A percentile compares a stretch with the other conserved stretches of the same genome.
These are phyloP conservation scores for Delonix regia DNA, from an alignment of 306 rosid genomes.

Conservation along the genomic window DNA sequence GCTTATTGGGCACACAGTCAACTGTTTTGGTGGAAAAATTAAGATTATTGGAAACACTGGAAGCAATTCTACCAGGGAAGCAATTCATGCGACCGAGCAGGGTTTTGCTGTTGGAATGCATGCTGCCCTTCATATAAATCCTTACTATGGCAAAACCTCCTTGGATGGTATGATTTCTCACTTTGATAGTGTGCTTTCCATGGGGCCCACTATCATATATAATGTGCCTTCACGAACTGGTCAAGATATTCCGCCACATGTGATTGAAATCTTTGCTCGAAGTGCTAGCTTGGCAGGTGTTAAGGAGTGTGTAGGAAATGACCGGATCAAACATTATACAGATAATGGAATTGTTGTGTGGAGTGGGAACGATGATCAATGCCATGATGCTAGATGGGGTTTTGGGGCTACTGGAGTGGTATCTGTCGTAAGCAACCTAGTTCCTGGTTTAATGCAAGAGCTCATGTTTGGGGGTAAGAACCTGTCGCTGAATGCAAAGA, in stretches of 20 bases:
- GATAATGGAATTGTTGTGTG: conserved; percentile 69
- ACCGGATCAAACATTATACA: conserved; percentile 68
- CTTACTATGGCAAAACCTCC: conserved; percentile 95
- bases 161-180: conserved; percentile 75
- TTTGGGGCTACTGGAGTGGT: conserved; percentile 93
- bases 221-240: conserved; percentile 94
- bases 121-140: conserved; percentile 96
- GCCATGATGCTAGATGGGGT: conserved; percentile 93
- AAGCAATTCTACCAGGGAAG: conserved; percentile 94
- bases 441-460: conserved; percentile 81
- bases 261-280: conserved; percentile 58
- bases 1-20: conserved; percentile 92
- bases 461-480: conserved; percentile 78
- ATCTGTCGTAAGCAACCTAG: conserved; percentile 85
- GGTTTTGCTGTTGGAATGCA: conserved; percentile 99
- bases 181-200: conserved; percentile 71
- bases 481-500: conserved; percentile 61
- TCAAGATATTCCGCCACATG: conserved; percentile 91
- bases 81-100: conserved; percentile 92
- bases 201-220: conserved; percentile 93
- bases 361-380: conserved; percentile 95
- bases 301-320: conserved; percentile 92
- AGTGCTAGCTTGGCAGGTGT: conserved; percentile 82
- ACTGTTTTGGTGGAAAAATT: conserved; percentile 87
- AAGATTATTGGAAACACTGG: conserved; percentile 94